Evolutionary conservation across 331 rosid genomes (phyloP), one percentile per base, ranked within the genome.

Genomic region (Prunus yedoensis): DNA sequence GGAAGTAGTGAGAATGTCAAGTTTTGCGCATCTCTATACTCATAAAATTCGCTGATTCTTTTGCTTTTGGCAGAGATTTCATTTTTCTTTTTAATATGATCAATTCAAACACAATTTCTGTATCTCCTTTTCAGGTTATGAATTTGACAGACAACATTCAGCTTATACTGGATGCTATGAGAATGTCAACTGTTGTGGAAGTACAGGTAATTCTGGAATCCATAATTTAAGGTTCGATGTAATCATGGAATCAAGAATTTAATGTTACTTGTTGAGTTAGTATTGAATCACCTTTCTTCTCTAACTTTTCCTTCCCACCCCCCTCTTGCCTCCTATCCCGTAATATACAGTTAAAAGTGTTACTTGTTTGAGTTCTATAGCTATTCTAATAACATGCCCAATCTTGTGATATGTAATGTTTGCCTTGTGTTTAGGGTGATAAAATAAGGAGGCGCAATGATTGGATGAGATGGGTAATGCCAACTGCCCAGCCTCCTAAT

Each of bases 381-480:
- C 59, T 7, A 1, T 73, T 20, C 28, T 46, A 47, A 53, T 47
- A 27, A 73, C 30, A 45, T 73, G 52, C 12, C 8, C 35, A 71
- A 72, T 47, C 20, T 47, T 61, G 70, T 59, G 68, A 46, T 59
- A 8, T 74, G 30, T 77, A 10, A 20, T 38, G 61, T 58, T 38
- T 8, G 60, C 61, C 69, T 78, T 76, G 16, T 50, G 16, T 72
- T 64, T 59, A 91, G 97, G 96, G 91, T 69, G 89, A 90, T 83
- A 91, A 83, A 77, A 70, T 94, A 83, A 89, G 97, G 79, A 83
- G 85, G 80, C 89, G 87, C 38, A 62, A 59, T 76, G 89, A 87
- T 49, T 94, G 94, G 91, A 13, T 8, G 76, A 91, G 64, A 70
- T 90, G 98, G 97, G 49, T 89, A 80, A 53, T 88, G 81, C 85